phyloP scores from a whole-genome alignment of 352 stramenopile species.

The Phytophthora brassicae region DNA sequence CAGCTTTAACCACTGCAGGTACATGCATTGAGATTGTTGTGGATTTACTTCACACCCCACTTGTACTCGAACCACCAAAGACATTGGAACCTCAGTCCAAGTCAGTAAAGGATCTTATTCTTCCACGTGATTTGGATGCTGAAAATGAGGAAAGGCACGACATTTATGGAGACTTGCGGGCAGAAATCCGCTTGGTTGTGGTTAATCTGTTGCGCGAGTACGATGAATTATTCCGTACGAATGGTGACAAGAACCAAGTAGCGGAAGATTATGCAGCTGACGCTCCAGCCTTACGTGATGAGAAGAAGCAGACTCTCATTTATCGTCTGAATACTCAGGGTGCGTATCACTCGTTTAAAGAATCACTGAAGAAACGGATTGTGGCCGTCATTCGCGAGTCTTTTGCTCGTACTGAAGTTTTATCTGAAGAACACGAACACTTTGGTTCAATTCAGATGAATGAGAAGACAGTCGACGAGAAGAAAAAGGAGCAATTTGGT shows the following conservation, averaged over 20 bases:
- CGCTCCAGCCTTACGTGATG: slow-evolving; percentile 40
- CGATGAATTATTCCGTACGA: slow-evolving; percentile 34
- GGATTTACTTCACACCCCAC: slow-evolving; percentile 35
- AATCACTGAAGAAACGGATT: slow-evolving; percentile 83
- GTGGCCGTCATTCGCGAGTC: slow-evolving; percentile 68
- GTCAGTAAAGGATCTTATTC: slow-evolving; percentile 54
- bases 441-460: slow-evolving; percentile 1
- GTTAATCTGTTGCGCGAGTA: slow-evolving; percentile 67
- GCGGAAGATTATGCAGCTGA: slow-evolving; percentile 14
- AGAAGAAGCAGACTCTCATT: slow-evolving; percentile 73
- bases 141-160: slow-evolving; percentile 51
- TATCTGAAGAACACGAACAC: slow-evolving; percentile 21
- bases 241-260: slow-evolving; percentile 12
- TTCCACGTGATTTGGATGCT: slow-evolving; percentile 45
- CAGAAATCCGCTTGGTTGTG: slow-evolving; percentile 64
- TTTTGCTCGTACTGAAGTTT: slow-evolving; percentile 35
- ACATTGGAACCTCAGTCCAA: slow-evolving; percentile 25
- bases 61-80: slow-evolving; percentile 45
- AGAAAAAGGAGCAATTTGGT: slow-evolving; percentile 64
- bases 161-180: slow-evolving; percentile 42
- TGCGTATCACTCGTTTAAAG: slow-evolving; percentile 80
- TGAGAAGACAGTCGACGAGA: slow-evolving; percentile 23
- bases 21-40: slow-evolving; percentile 35
- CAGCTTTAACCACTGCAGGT: slow-evolving; percentile 17
- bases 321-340: slow-evolving; percentile 80